Evolutionary conservation across 768 basidiomycete species (phyloP).

Genomic region (Sarcomyxa edulis): DNA sequence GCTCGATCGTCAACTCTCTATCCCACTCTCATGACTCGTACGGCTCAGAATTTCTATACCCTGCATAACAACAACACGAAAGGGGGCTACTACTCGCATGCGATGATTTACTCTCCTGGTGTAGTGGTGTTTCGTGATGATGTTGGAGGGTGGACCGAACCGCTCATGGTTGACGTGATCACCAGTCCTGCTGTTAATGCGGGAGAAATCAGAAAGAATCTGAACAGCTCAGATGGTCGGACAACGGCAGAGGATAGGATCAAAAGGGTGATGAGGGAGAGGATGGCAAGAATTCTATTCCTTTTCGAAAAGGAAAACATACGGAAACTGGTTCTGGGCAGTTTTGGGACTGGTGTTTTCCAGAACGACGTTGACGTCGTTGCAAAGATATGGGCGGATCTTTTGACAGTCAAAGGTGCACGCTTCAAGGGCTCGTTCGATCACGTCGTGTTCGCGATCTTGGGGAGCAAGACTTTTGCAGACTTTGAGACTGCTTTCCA

Average conservation of each 20-base stretch:
- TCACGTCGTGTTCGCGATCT: constrained; percentile 61
- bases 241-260: constrained; percentile 36
- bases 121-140: constrained; percentile 64
- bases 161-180: constrained; percentile 58
- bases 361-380: constrained; percentile 55
- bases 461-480: constrained; percentile 42
- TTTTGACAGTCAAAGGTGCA: constrained; percentile 42
- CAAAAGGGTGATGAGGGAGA: constrained; percentile 54
- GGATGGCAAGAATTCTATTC: constrained; percentile 63
- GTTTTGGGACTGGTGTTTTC: constrained; percentile 79
- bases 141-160: constrained; percentile 47
- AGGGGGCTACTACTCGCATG: constrained; percentile 67
- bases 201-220: constrained; percentile 30
- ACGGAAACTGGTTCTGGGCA: constrained; percentile 60
- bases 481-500: constrained; percentile 17
- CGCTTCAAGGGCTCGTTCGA: constrained; percentile 58
- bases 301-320: constrained; percentile 61
- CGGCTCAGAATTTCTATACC: constrained; percentile 56
- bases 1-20: constrained; percentile 74
- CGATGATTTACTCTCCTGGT: constrained; percentile 70
- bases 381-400: constrained; percentile 60
- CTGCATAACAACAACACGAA: constrained; percentile 45
- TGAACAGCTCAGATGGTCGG: constrained; percentile 11
- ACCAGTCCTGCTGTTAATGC: constrained; percentile 79
- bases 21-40: constrained; percentile 49